Base-by-base conservation (phyloP, 371 early-diverging fungal genomes). In the Circinella minor region DNA sequence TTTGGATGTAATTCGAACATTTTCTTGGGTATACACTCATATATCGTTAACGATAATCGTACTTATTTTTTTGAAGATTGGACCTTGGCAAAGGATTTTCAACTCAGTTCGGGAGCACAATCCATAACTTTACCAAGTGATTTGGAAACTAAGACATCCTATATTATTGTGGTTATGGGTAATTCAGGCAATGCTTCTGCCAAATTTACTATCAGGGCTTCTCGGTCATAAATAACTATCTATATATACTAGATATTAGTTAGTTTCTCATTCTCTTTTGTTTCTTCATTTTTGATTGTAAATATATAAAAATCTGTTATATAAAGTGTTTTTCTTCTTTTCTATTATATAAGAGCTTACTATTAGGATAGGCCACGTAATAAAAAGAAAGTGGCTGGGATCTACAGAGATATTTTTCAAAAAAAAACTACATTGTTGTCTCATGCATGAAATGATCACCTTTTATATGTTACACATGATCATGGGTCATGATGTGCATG, bases 161-260 rank as follows among this genome's bases (percentile, higher is more conserved):
- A 84, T 48, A 84, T 84, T 59, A 66, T 84, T 49, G 78, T 84
- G 15, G 71, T 84, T 13, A 74, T 84, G 73, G 84, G 84, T 46
- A 75, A 84, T 37, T 81, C 82, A 49, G 84, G 84, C 38, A 84
- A 84, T 34, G 79, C 80, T 20, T 84, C 84, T 18, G 72, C 73
- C 10, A 57, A 71, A 59, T 84, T 84, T 57, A 74, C 72, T 15
- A 81, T 84, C 47, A 55, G n/a, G 27, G 57, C 27, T 57, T 20
- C 57, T 34, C 57, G 57, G 4, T 14, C 51, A 2, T 27, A 20
- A n/a, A 27, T 27, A 57, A 43, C 43, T 43, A 43, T 43, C 11
- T 43, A 57, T 57, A 57, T 5, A 9, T 5, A 34, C 6, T 51
- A 13, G n/a, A 0, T n/a, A 55, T 55, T 20, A 55, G 34, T 7